Conservation (phyloP, 148 eudicot species). For the Camellia japonica region DNA sequence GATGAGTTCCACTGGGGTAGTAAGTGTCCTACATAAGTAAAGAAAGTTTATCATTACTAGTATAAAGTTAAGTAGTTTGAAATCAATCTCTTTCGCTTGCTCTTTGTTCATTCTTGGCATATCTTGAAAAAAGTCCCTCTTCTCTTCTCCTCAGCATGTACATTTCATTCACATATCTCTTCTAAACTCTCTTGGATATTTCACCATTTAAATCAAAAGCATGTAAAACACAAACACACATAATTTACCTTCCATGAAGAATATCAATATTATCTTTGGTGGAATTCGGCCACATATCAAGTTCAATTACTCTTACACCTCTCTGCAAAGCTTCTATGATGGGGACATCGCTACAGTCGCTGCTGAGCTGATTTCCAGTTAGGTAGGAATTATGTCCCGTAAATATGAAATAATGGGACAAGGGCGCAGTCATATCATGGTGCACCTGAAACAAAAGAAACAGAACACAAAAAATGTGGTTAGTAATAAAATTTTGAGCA, state of each 20-base stretch:
- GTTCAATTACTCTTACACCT: constrained; percentile 70
- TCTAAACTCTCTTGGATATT: too few species aligned
- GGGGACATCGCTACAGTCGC: constrained; percentile 63
- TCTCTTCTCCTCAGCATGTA: too few species aligned
- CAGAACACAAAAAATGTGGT: neutral
- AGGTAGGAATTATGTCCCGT: constrained; percentile 80
- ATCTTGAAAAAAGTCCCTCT: too few species aligned
- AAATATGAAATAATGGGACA: constrained; percentile 74
- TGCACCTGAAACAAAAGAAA: constrained; percentile 43
- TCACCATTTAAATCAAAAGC: too few species aligned
- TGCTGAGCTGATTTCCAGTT: constrained; percentile 71
- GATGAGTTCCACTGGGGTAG: constrained; percentile 57
- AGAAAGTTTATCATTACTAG: too few species aligned
- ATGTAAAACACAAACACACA: too few species aligned
- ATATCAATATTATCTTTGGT: constrained; percentile 55
- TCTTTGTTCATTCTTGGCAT: too few species aligned
- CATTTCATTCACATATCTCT: too few species aligned
- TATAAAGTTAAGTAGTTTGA: too few species aligned
- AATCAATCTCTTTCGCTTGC: too few species aligned
- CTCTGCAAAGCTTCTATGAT: constrained; percentile 47
- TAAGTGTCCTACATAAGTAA: constrained; percentile 46
- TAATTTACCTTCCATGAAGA: constrained; percentile 39
- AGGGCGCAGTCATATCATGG: constrained; percentile 63
- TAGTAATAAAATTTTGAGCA: neutral
- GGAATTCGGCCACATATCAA: constrained; percentile 77